Conservation (phyloP, 2,329 filamentous ascomycete species). For the Emmonsiellopsis sp. region DNA sequence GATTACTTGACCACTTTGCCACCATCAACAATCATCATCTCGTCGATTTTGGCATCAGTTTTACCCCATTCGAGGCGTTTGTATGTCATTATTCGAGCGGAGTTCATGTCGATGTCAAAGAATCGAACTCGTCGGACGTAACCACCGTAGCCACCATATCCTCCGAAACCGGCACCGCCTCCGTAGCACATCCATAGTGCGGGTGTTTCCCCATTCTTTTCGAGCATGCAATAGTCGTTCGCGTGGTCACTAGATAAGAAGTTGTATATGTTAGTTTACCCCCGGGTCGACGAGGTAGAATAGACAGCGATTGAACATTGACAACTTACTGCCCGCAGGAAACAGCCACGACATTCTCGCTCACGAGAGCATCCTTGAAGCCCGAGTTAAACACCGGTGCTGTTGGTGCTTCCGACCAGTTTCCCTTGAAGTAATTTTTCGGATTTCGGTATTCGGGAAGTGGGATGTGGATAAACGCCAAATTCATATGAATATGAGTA, state of each 20-base stretch:
- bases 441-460: constrained; percentile 72
- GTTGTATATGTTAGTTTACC: background rate
- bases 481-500: constrained; percentile 84
- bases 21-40: constrained; percentile 53
- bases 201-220: constrained; percentile 46
- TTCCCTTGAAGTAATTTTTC: constrained; percentile 55
- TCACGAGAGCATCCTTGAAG: constrained; percentile 83
- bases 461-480: constrained; percentile 96
- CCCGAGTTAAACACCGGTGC: constrained; percentile 83
- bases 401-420: constrained; percentile 74
- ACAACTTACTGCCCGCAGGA: constrained; percentile 75
- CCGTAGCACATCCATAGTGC: constrained; percentile 97
- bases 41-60: constrained; percentile 44
- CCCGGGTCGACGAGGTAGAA: too few species aligned
- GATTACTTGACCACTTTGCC: constrained; percentile 40
- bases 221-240: constrained; percentile 89
- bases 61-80: constrained; percentile 70
- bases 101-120: constrained; percentile 89
- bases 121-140: constrained; percentile 77
- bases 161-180: constrained; percentile 83
- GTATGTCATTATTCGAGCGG: constrained; percentile 81
- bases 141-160: constrained; percentile 83
- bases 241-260: constrained; percentile 63
- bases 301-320: too few species aligned
- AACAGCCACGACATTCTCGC: constrained; percentile 76